Base-by-base conservation (phyloP, 2,329 filamentous ascomycete species). In the Colletotrichum cuscutae region DNA sequence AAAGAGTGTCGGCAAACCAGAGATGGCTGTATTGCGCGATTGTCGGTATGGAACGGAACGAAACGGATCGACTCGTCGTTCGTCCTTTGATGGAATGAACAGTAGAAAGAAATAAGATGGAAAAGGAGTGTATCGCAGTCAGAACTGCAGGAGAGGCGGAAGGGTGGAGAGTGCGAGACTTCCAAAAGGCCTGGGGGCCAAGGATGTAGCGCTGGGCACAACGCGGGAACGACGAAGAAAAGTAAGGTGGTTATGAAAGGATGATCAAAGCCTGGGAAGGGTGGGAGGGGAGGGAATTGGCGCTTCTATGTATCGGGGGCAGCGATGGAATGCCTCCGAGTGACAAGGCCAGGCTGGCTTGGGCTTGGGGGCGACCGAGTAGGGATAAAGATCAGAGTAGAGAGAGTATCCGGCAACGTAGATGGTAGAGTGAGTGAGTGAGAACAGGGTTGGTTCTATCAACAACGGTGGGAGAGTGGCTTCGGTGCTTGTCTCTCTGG, bases 401-500 rank as follows among this genome's bases (percentile, higher is more conserved):
- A 42, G 37, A 42, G 37, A 42, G 37, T 42, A 42, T 42, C 37
- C 37, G 37, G 37, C 13, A 19, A 15, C 15, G 37, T 42, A 42
- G 15, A 42, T 1, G 5, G 37, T 42, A 42, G 15, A 42, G 15
- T 42, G 15, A 19, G 37, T 19, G 13, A 54, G 37, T 1, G 13
- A 54, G 35, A 35, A 57, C 68, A 71, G 69, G 68, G 63, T 69
- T 72, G 59, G 42, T 37, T 68, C 59, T 72, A 64, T 53, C 63
- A 71, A 59, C 46, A 56, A 22, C 62, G 32, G 58, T 19, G 65
- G 49, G 59, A 28, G 63, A 64, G 69, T 72, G 70, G 65, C 70
- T 72, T 63, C 52, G 46, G 66, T 72, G 66, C 68, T 68, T 63
- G 71, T 67, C 35, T 76, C 28, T 72, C 57, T 65, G 75, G 73